Base-by-base conservation (phyloP, 805 yeast genomes). In the Lipomyces lipofer region DNA sequence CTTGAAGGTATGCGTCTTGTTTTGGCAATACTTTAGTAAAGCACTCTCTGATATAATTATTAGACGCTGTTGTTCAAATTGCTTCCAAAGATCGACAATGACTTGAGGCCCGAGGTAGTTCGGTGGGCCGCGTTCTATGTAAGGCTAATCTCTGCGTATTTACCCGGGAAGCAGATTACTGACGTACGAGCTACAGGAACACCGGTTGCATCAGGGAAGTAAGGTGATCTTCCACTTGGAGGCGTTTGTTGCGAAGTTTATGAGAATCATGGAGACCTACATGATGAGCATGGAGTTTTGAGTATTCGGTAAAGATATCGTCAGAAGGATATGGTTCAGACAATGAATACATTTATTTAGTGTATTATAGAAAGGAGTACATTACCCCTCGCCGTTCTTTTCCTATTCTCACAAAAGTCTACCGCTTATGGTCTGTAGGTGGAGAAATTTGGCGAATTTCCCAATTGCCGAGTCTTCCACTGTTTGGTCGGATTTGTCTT, bases 221-320 rank as follows among this genome's bases (percentile, higher is more conserved):
- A 94, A 94, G 70, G 88, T 90, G 35, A 92, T 94, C 10, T 94
- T 88, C 71, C 99, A 94, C 71, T 72, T 94, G 51, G 99, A 94
- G 73, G 99, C 98, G 1, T 94, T 89, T 67, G 80, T 88, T 17
- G 97, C 97, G 0, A 85, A 81, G 67, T 81, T 83, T 1, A 92
- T 94, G 97, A 86, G 88, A 39, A 78, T 78, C 7, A 68, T 86
- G 47, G 94, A 86, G 24, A 59, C 39, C 51, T 62, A 39, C 29
- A 46, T 54, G 12, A 38, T 32, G 43, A 21, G 25, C 21, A 15
- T 19, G 6, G 36, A 12, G 29, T 15, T 43, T 3, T 33, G 21
- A 6, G 40, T 36, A 19, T 36, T 25, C 13, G 21, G 10, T 8
- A 13, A 13, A 35, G 27, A n/a, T 21, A 21, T 15, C 9, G 10